phyloP scores from a whole-genome alignment of 768 basidiomycete species.

The Boletellus ananiceps region DNA sequence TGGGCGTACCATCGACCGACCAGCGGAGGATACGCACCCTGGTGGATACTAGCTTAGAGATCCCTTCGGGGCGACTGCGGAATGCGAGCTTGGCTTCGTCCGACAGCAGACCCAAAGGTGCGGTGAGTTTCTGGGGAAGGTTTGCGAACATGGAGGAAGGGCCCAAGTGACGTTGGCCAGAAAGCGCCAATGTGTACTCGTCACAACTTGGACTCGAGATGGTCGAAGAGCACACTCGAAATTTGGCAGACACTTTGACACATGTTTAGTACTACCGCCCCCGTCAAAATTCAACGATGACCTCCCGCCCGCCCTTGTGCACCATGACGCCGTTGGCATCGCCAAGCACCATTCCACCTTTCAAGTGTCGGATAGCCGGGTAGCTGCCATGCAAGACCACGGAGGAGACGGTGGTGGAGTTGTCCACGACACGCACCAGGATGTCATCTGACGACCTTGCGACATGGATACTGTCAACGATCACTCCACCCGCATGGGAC shows the following conservation, averaged over 20 bases:
- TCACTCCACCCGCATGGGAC: constrained; percentile 5
- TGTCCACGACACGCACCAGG: constrained; percentile 3
- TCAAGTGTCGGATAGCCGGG: constrained; percentile 3
- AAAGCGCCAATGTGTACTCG: too few relatives aligned
- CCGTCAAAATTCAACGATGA: constrained; percentile 9
- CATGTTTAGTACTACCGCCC: too few relatives aligned
- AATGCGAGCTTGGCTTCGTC: constrained; percentile 91
- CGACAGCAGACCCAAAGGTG: constrained; percentile 72
- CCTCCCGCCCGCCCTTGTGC: constrained; percentile 3
- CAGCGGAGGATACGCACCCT: constrained; percentile 49
- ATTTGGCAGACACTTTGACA: too few relatives aligned
- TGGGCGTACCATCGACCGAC: not conserved
- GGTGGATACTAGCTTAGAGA: constrained; percentile 66
- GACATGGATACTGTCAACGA: constrained; percentile 5
- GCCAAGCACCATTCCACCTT: constrained; percentile 8
- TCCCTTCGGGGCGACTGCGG: constrained; percentile 74
- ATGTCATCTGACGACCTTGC: constrained; percentile 11
- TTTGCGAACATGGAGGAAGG: constrained; percentile 54
- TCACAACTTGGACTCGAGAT: too few relatives aligned
- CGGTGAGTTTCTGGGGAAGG: constrained; percentile 66
- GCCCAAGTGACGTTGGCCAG: not conserved
- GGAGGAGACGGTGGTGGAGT: constrained; percentile 7
- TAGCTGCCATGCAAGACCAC: constrained; percentile 15
- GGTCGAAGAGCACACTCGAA: too few relatives aligned
- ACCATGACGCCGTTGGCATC: constrained; percentile 1